Percentiles rank a stretch among this genome's conserved stretches.
Conservation (phyloP, 805 yeast genomes). For the Metschnikowia baotianmanensis region DNA sequence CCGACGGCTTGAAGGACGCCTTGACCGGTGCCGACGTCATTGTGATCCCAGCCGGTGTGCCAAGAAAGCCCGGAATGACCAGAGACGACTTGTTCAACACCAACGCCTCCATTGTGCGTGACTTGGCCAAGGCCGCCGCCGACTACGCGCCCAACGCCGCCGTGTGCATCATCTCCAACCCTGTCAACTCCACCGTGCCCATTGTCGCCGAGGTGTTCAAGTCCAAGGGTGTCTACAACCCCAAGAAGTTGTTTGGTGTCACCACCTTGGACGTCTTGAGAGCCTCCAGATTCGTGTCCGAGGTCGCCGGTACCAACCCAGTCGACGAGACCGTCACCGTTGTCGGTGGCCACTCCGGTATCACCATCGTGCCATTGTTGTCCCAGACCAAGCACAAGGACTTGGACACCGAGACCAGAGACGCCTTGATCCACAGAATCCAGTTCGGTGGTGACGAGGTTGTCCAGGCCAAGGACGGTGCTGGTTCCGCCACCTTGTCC, state of each 20-base stretch:
- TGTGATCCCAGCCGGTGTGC: slow-evolving; percentile 96
- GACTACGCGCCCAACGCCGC: slow-evolving; percentile 83
- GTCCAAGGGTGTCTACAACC: slow-evolving; percentile 83
- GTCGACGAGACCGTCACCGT: slow-evolving; percentile 74
- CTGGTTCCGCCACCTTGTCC: slow-evolving; percentile 89
- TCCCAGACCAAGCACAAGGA: slow-evolving; percentile 73
- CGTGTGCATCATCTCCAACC: slow-evolving; percentile 82
- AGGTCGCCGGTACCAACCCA: slow-evolving; percentile 71
- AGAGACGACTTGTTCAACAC: slow-evolving; percentile 96
- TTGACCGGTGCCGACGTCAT: slow-evolving; percentile 80
- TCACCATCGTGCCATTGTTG: slow-evolving; percentile 90
- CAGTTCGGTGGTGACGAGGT: slow-evolving; percentile 98
- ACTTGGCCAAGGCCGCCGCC: slow-evolving; percentile 83
- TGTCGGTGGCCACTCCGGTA: slow-evolving; percentile 97
- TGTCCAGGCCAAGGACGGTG: slow-evolving; percentile 90
- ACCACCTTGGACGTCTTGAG: slow-evolving; percentile 92
- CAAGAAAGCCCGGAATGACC: slow-evolving; percentile 99
- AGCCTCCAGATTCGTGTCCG: slow-evolving; percentile 79
- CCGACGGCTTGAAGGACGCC: slow-evolving; percentile 72
- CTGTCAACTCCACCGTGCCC: slow-evolving; percentile 96
- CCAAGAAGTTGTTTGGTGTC: slow-evolving; percentile 91
- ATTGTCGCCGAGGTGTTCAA: slow-evolving; percentile 91
- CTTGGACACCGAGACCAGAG: slow-evolving; percentile 61
- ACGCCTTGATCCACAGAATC: slow-evolving; percentile 76
- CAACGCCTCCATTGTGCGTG: slow-evolving; percentile 93